Evolutionary conservation across 2,329 filamentous ascomycete species (phyloP).

Genomic region (Coniochaeta ligniaria): DNA sequence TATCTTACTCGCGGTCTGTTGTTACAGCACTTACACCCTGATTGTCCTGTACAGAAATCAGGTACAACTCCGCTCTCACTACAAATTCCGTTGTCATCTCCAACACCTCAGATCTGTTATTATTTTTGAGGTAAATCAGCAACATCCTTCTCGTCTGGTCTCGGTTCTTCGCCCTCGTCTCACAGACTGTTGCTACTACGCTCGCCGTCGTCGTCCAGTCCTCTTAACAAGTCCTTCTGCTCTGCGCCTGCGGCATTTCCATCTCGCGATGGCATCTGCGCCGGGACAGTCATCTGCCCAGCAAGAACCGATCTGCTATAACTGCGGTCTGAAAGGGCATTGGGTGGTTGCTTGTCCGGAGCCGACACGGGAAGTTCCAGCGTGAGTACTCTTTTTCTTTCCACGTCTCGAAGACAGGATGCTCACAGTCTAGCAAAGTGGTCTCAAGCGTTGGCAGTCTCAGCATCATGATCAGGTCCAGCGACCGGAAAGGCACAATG

Average conservation of each 20-base stretch:
- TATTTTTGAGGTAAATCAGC: not conserved
- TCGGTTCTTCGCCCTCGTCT: not conserved
- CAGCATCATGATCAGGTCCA: slow-evolving; percentile 12
- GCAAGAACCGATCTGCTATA: slow-evolving; percentile 39
- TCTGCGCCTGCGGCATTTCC: not conserved
- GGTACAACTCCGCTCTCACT: not conserved
- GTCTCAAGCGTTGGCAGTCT: slow-evolving; percentile 15
- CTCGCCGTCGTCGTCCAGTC: not conserved
- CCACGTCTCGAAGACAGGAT: not conserved
- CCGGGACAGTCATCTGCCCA: slow-evolving; percentile 19
- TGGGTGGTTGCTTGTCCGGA: slow-evolving; percentile 47
- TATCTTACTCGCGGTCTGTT: not conserved
- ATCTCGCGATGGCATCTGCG: slow-evolving; percentile 10
- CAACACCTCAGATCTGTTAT: too few relatives aligned
- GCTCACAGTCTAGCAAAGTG: slow-evolving; percentile 10
- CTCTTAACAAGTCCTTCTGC: not conserved
- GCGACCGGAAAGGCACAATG: slow-evolving; percentile 8
- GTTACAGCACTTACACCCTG: not conserved
- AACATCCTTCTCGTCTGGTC: not conserved
- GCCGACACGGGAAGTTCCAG: slow-evolving; percentile 37
- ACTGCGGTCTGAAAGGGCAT: slow-evolving; percentile 43
- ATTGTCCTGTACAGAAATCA: not conserved
- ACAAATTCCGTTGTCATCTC: not conserved
- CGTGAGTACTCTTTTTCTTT: slow-evolving; percentile 32
- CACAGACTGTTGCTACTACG: not conserved